Evolutionary conservation across 148 eudicot genomes (phyloP).

Genomic region (Rhododendron henanense): DNA sequence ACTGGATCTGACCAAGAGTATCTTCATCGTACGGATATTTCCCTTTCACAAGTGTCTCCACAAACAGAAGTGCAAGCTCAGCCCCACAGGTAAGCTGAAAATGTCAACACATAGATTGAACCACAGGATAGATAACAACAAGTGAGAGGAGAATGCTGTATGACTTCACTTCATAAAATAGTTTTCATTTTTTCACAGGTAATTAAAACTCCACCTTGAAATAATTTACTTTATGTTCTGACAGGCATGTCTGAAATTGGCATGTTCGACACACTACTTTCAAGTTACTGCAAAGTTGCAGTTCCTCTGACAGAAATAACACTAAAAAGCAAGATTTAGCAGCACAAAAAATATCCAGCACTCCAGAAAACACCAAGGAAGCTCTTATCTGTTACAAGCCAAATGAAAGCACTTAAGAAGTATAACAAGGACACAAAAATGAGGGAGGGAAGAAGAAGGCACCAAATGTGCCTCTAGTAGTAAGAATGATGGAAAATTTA

Average conservation of each 20-base stretch:
- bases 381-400: neutral
- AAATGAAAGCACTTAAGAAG: neutral
- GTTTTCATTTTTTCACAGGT: neutral
- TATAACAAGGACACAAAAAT: neutral
- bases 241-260: neutral
- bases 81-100: conserved; percentile 89
- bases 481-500: neutral
- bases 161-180: neutral
- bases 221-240: neutral
- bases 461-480: neutral
- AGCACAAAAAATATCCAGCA: neutral
- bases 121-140: neutral
- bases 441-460: neutral
- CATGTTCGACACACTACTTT: neutral
- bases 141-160: neutral
- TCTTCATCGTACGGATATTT: conserved; percentile 51
- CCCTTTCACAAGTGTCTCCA: conserved; percentile 85
- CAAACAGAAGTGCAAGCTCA: conserved; percentile 78
- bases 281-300: neutral
- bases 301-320: neutral
- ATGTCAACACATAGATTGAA: neutral
- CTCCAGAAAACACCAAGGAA: neutral
- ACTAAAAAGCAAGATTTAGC: neutral
- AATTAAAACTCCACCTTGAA: neutral
- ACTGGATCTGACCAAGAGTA: conserved; percentile 59